Conservation (phyloP, 768 basidiomycete genomes). For the Mycena alexandri region DNA sequence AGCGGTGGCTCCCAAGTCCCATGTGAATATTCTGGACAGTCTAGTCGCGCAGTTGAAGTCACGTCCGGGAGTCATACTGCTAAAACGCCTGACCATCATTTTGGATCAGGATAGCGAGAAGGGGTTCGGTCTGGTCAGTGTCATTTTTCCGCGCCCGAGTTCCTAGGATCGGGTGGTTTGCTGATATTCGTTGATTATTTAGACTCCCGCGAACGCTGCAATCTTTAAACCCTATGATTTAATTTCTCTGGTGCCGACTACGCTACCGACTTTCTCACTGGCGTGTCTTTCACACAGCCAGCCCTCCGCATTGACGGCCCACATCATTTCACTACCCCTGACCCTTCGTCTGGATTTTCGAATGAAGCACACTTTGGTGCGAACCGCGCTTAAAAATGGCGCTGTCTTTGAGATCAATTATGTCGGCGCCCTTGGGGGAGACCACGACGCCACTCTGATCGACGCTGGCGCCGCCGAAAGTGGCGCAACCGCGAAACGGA, state of each 20-base stretch:
- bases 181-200: not conserved
- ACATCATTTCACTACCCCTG: slow-evolving; percentile 85
- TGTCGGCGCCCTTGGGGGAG: slow-evolving; percentile 77
- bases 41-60: slow-evolving; percentile 72
- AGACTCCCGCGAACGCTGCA: slow-evolving; percentile 80
- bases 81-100: slow-evolving; percentile 85
- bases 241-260: slow-evolving; percentile 81
- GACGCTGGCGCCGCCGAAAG: slow-evolving; percentile 65
- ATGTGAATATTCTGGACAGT: slow-evolving; percentile 71
- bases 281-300: slow-evolving; percentile 85
- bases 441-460: slow-evolving; percentile 60
- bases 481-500: slow-evolving; percentile 71
- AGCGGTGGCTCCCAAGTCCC: slow-evolving; percentile 78
- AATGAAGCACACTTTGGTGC: slow-evolving; percentile 86
- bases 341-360: slow-evolving; percentile 83
- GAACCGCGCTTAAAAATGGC: slow-evolving; percentile 85
- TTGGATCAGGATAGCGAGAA: slow-evolving; percentile 89
- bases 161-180: not conserved
- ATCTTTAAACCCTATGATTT: slow-evolving; percentile 80
- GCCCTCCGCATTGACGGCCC: slow-evolving; percentile 82
- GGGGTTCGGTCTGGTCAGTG: slow-evolving; percentile 81
- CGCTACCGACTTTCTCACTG: slow-evolving; percentile 76
- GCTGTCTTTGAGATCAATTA: slow-evolving; percentile 88
- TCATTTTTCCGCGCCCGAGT: slow-evolving; percentile 6
- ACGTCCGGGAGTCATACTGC: slow-evolving; percentile 70